Conservation (phyloP, 225 moss, liverwort and hornwort genomes). For the Asterella californica region DNA sequence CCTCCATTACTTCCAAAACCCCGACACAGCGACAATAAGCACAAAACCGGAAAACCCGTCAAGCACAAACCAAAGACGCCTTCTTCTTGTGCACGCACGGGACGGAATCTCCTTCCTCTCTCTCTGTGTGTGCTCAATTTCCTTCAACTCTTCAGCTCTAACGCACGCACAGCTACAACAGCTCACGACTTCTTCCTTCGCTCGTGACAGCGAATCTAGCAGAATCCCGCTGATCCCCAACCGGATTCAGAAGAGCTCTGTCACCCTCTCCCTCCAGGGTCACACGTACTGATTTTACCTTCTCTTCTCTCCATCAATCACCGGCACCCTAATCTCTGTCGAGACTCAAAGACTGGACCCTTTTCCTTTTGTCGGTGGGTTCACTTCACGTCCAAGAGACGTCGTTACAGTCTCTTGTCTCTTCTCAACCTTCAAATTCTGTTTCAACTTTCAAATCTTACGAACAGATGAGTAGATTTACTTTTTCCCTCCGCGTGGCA, state of each 20-base stretch:
- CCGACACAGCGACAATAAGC: background rate
- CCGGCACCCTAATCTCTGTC: background rate
- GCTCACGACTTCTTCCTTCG: too few relatives aligned
- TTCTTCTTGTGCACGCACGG: background rate
- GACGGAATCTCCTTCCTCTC: background rate
- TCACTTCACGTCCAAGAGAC: background rate
- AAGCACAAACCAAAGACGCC: background rate
- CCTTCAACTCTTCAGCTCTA: too few relatives aligned
- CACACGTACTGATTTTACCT: background rate
- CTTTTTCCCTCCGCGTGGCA: background rate
- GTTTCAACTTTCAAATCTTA: background rate
- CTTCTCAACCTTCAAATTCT: background rate
- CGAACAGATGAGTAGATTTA: background rate
- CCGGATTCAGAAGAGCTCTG: background rate
- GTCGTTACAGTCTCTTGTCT: background rate
- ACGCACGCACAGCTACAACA: too few relatives aligned
- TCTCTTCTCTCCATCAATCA: background rate
- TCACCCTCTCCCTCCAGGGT: background rate
- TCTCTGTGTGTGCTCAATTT: background rate
- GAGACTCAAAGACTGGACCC: background rate
- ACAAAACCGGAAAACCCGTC: background rate
- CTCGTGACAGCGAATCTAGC: background rate
- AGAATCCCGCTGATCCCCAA: background rate
- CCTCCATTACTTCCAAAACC: constrained; percentile 19
- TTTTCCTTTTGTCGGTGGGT: background rate